phyloP scores from a whole-genome alignment of 768 basidiomycete species.

The Leccinum variicolor region DNA sequence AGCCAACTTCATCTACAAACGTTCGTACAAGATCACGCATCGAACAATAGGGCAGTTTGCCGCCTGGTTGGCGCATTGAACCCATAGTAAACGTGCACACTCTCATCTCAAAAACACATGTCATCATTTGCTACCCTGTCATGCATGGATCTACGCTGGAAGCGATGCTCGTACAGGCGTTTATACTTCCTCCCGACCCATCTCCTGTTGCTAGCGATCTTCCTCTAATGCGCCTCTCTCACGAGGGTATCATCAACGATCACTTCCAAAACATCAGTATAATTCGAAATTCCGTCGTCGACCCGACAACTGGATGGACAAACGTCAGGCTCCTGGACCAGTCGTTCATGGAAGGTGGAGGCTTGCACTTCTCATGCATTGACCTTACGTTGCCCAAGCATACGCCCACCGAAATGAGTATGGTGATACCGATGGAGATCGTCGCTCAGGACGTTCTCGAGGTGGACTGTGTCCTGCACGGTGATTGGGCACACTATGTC shows the following conservation, averaged over 20 bases:
- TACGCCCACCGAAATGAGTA: background rate
- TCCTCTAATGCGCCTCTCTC: background rate
- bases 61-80: background rate
- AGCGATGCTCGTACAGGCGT: background rate
- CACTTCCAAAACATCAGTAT: background rate
- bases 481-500: background rate
- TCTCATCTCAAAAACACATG: background rate
- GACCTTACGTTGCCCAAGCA: background rate
- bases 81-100: background rate
- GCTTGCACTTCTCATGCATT: background rate
- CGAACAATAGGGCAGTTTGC: background rate
- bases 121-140: background rate
- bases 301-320: background rate
- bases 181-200: background rate
- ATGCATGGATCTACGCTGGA: too few relatives aligned
- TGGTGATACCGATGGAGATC: background rate
- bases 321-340: background rate
- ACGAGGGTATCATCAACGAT: background rate
- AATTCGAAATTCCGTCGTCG: constrained; percentile 1
- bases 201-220: background rate
- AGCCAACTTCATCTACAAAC: background rate
- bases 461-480: background rate
- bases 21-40: background rate
- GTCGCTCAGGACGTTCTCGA: background rate
- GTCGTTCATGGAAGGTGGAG: background rate